Conservation (phyloP, 192 early-diverging fungal genomes). For the Chytriomyces hyalinus region DNA sequence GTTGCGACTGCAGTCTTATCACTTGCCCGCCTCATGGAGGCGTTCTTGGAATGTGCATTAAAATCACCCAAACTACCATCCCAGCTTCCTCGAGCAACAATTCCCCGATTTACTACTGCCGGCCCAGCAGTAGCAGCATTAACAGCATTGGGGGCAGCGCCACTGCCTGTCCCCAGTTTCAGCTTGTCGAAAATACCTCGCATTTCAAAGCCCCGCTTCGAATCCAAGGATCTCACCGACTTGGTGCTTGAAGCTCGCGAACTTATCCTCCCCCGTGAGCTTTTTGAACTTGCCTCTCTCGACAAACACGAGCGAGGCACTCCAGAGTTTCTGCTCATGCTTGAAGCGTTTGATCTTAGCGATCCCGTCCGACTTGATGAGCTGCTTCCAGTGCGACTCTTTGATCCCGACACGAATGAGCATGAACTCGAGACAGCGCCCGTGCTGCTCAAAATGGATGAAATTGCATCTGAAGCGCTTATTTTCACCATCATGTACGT, state of each 20-base stretch:
- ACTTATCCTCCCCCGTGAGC: neutral
- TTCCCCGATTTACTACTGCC: neutral
- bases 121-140: neutral
- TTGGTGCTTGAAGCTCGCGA: too few relatives aligned
- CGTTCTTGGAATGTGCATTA: neutral
- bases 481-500: constrained; percentile 24
- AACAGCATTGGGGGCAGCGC: neutral
- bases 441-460: neutral
- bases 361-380: neutral
- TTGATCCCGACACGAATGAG: neutral
- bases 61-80: neutral
- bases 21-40: neutral
- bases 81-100: neutral
- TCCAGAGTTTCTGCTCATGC: neutral
- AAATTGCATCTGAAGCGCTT: constrained; percentile 7
- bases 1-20: too few relatives aligned
- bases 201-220: neutral
- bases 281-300: neutral
- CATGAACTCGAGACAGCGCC: neutral
- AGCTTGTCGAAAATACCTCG: neutral
- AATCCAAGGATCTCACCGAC: too few relatives aligned
- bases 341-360: neutral
- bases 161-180: neutral
- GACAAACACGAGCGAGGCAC: neutral
- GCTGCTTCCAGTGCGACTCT: neutral